Percentiles rank a stretch among this genome's conserved stretches.
Conservation (phyloP, 1,284 basidiomycete genomes). For the Coriolopsis trogii region DNA sequence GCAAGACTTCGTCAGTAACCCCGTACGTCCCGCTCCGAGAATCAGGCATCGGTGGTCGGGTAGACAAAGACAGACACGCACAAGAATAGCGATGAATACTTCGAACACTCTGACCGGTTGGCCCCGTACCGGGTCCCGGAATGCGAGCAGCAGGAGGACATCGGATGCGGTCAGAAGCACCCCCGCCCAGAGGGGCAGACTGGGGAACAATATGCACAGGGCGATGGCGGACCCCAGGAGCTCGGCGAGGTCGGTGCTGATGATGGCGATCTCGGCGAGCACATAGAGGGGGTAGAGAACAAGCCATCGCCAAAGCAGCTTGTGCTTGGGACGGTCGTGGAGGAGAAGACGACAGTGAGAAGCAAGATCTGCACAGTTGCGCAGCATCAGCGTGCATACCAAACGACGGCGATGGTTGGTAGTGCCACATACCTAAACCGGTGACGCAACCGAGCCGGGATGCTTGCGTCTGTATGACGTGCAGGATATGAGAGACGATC, state of each 20-base stretch:
- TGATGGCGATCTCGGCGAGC: slow-evolving; percentile 82
- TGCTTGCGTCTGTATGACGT: slow-evolving; percentile 51
- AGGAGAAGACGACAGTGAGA: slow-evolving; percentile 74
- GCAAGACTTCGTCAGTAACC: slow-evolving; percentile 1
- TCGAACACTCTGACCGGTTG: slow-evolving; percentile 77
- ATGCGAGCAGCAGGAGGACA: slow-evolving; percentile 75
- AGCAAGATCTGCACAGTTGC: slow-evolving; percentile 62
- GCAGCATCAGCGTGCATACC: slow-evolving; percentile 9
- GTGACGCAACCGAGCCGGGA: slow-evolving; percentile 71
- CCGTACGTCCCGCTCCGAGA: background rate
- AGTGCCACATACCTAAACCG: slow-evolving; percentile 53
- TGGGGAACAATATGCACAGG: slow-evolving; percentile 81
- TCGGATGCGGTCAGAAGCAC: slow-evolving; percentile 86
- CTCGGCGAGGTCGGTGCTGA: slow-evolving; percentile 76
- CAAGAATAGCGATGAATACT: slow-evolving; percentile 63
- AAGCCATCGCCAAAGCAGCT: slow-evolving; percentile 63
- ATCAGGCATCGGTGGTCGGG: background rate
- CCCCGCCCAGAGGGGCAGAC: slow-evolving; percentile 77
- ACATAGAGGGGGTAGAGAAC: slow-evolving; percentile 72
- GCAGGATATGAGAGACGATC: slow-evolving; percentile 14
- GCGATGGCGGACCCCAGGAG: slow-evolving; percentile 83
- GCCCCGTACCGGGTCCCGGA: slow-evolving; percentile 61
- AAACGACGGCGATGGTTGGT: background rate
- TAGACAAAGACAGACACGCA: slow-evolving; percentile 32
- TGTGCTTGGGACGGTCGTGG: slow-evolving; percentile 66